Evolutionary conservation across 2,329 filamentous ascomycete genomes (phyloP), one percentile per base, ranked within the genome.

Genomic region (Colletotrichum tropicale): DNA sequence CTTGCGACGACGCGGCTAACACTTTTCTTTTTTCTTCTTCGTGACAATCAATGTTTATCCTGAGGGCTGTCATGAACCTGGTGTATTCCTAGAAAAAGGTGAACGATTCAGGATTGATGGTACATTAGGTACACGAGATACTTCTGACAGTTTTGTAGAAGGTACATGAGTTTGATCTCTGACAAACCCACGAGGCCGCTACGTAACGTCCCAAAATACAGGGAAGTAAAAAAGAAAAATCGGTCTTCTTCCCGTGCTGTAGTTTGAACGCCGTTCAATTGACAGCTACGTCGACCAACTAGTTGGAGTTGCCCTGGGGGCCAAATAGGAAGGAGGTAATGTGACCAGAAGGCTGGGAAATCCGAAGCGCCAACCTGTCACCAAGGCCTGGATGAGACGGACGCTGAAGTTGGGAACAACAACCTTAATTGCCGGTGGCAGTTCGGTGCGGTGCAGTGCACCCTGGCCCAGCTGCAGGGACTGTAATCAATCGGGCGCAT

Each of bases 221-320:
- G n/a, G 43, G 4, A 48, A 48, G n/a, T 7, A 7, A 13, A 13
- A 52, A 21, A 36, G 12, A 30, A 34, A 8, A 24, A n/a, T 8
- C 73, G 69, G 69, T 21, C 38, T 75, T 75, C 73, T 36, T 24
- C 38, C 73, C 70, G 73, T 21, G 13, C 26, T 58, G n/a, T 56
- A 16, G 52, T 52, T 71, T 52, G 36, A 36, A 36, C 18, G n/a
- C 52, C 52, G 30, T 55, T 21, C 36, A 24, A 32, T 26, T 56
- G 69, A 67, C 30, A 38, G 72, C 67, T 62, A 43, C n/a, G 24
- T 30, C 24, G 10, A 21, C 38, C 15, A 61, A 34, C 60, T 34
- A 30, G 48, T 30, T 18, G 8, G 6, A n/a, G 43, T 48, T 15
- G 26, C 34, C 36, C 34, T 24, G 8, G 48, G 48, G 9, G 30